Evolutionary conservation across 2,329 filamentous ascomycete genomes (phyloP), one percentile per base, ranked within the genome.

Genomic region (Ascochyta koolunga): DNA sequence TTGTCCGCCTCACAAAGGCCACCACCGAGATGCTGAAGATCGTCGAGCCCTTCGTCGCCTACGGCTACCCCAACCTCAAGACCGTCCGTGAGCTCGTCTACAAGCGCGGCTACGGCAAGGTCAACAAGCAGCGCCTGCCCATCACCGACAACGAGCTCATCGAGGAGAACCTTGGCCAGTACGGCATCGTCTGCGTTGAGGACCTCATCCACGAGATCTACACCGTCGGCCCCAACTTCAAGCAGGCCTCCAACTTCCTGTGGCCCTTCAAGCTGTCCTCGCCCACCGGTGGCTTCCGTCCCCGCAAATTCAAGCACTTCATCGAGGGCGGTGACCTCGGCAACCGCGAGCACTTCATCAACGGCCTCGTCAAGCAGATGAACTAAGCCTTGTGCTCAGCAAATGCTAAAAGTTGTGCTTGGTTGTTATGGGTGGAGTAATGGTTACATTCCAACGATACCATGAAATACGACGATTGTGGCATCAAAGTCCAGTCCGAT

Each of bases 181-280:
- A 91, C 63, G 70, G 70, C 80, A 97, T 99, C 75, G 90, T 98
- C 86, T 99, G 93, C 80, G 90, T 98, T 78, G 95, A 99, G 86
- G 95, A 99, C 83, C 84, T 99, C 70, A 93, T 99, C 82, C 95
- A 99, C 87, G 95, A 99, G 87, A 96, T 74, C 84, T 93, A 87
- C 87, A 96, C 93, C 56, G 95, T 98, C 70, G 95, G 95, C 80
- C 93, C 93, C 86, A 98, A 98, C 89, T 80, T 81, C 91, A 98
- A 97, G 90, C 93, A 97, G 86, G 92, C 91, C 78, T 86, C 88
- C 86, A 99, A 98, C 91, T 98, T 98, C 89, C 85, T 99, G 70
- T 99, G 95, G 95, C 95, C 95, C 79, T 99, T 99, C 90, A 98
- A 99, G 91, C 90, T 99, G 70, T 92, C 87, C 86, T 97, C 96